These are phyloP conservation scores for Entelexis sorbosivorans DNA, from an alignment of 1,139 yeast species.

Conservation along the genomic window DNA sequence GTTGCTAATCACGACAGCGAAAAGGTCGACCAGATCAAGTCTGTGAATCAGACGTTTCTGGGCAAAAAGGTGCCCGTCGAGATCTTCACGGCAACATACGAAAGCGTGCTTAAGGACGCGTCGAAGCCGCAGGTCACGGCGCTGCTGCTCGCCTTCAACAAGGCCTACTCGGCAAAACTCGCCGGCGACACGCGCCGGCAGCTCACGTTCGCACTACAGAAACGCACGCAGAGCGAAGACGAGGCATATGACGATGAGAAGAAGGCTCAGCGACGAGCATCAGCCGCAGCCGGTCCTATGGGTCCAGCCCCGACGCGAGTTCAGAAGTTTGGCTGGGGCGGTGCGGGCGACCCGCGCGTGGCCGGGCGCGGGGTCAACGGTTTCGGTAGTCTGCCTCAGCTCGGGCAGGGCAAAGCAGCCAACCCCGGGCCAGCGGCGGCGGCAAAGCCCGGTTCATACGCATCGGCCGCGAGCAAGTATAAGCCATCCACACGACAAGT, in stretches of 20 bases:
- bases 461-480: not conserved
- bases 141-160: constrained; percentile 22
- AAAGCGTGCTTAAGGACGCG: constrained; percentile 15
- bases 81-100: constrained; percentile 22
- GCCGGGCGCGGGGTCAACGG: constrained; percentile 9
- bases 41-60: constrained; percentile 22
- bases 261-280: not conserved
- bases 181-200: not conserved
- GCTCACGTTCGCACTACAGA: constrained; percentile 11
- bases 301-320: constrained; percentile 9
- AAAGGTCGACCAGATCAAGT: constrained; percentile 16
- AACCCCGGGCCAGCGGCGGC: not conserved
- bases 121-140: constrained; percentile 19
- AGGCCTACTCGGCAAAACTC: constrained; percentile 9
- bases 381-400: constrained; percentile 14
- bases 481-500: not conserved
- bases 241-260: not conserved
- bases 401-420: constrained; percentile 11
- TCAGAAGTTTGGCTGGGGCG: constrained; percentile 16
- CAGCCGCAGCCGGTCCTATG: not conserved
- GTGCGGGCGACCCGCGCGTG: not conserved
- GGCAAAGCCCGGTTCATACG: not conserved
- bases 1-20: constrained; percentile 21
- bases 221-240: constrained; percentile 11
- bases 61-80: constrained; percentile 20